A percentile compares a stretch with the other conserved stretches of the same genome.
phyloP scores from a whole-genome alignment of 441 rosid species.

The Eruca vesicaria region DNA sequence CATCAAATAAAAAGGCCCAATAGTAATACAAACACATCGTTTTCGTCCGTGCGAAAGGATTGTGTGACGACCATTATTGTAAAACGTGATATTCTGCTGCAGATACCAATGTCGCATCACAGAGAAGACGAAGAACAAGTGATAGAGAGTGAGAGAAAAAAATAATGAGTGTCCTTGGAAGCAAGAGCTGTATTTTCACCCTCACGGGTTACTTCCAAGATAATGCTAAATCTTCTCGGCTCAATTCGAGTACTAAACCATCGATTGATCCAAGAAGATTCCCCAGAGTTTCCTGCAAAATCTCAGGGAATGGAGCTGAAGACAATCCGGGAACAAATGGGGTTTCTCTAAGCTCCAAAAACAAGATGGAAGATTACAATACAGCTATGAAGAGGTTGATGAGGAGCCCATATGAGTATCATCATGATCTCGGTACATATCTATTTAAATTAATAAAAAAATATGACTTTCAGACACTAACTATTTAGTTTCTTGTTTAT shows the following conservation, averaged over 20 bases:
- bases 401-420: slow-evolving; percentile 93
- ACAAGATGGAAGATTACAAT: slow-evolving; percentile 71
- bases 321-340: slow-evolving; percentile 33
- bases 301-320: slow-evolving; percentile 43
- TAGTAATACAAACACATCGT: neutral
- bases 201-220: slow-evolving; percentile 20
- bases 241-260: slow-evolving; percentile 20
- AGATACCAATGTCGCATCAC: slow-evolving; percentile 22
- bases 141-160: neutral
- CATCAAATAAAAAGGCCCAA: neutral
- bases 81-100: slow-evolving; percentile 9
- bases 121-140: neutral
- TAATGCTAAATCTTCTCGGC: slow-evolving; percentile 9
- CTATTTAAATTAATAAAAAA: no score
- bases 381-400: slow-evolving; percentile 83
- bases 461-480: neutral
- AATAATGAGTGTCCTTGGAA: slow-evolving; percentile 30
- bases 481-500: neutral
- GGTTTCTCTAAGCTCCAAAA: slow-evolving; percentile 41
- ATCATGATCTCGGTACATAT: slow-evolving; percentile 82
- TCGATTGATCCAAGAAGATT: slow-evolving; percentile 20
- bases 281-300: slow-evolving; percentile 39
- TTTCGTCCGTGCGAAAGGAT: neutral
- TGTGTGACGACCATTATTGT: slow-evolving; percentile 29
- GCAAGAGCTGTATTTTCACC: slow-evolving; percentile 31